A percentile compares a stretch with the other conserved stretches of the same genome.
Evolutionary conservation across 495 filamentous ascomycete genomes (phyloP).

Genomic region (Cudoniella acicularis): DNA sequence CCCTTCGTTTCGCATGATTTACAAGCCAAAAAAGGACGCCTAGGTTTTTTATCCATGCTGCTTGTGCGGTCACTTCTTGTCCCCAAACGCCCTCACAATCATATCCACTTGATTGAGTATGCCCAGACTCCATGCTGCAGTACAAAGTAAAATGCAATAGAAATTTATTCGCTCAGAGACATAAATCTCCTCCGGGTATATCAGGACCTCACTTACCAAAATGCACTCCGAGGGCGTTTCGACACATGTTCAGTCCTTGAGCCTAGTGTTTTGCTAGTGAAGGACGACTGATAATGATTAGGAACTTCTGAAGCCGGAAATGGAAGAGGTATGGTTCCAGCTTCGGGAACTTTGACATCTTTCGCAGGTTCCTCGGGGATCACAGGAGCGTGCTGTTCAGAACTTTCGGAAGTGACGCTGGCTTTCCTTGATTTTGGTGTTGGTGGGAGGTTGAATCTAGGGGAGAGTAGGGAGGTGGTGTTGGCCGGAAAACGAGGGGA

Average conservation of each 20-base stretch:
- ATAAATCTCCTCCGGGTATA: background rate
- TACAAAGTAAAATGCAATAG: background rate
- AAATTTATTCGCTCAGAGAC: background rate
- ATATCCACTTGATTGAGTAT: too few relatives aligned
- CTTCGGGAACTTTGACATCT: background rate
- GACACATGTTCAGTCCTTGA: constrained; percentile 7
- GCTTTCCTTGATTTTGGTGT: constrained; percentile 12
- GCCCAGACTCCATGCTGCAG: background rate
- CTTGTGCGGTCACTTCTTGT: too few relatives aligned
- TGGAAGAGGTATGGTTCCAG: background rate
- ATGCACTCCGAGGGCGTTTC: constrained; percentile 4
- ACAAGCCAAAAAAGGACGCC: too few relatives aligned
- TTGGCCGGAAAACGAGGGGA: background rate
- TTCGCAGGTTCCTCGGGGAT: background rate
- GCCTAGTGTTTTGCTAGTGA: constrained; percentile 6
- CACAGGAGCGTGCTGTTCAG: background rate
- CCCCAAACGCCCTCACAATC: too few relatives aligned
- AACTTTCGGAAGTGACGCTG: background rate
- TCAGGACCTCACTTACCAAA: constrained; percentile 3
- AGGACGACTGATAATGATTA: constrained; percentile 1
- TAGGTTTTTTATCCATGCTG: too few relatives aligned
- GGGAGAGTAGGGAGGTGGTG: background rate
- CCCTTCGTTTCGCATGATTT: too few relatives aligned
- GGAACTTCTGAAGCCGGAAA: background rate
- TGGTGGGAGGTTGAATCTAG: background rate